Base-by-base conservation (phyloP, 371 early-diverging fungal species). In the Saksenaea vasiformis region DNA sequence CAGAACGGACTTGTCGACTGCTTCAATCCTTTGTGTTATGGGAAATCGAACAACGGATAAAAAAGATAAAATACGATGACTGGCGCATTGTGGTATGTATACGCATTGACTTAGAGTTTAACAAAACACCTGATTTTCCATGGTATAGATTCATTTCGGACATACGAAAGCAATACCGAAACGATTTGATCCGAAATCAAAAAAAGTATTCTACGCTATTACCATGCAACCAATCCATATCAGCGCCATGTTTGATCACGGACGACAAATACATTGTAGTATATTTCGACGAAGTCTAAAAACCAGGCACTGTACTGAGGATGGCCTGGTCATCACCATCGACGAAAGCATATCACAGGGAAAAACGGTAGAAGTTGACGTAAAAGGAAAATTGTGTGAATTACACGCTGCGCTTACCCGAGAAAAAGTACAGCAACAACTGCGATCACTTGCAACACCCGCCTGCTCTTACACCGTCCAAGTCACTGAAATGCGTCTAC, bases 211-310 rank as follows among this genome's bases (percentile, higher is more conserved):
- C 36, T 80, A 74, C 37, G 64, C 66, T 7, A 63, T 80, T 24
- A 26, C 66, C 0, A 80, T 80, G 81, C 68, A 76, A 38, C 81
- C 81, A 37, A 64, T 80, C 31, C 63, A 72, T 26, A 76, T 80
- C 37, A 76, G 74, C 15, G 69, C 78, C 43, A 78, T 78, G 76
- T 80, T 71, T 61, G 81, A 80, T 22, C 81, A 80, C 59, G 56
- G 66, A 37, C 67, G 78, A 44, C 70, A 73, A 27, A 71, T 80
- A n/a, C 78, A 80, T 17, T 78, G 78, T 39, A 67, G 72, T 10
- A 28, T 80, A 22, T 51, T 76, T 15, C 65, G 66, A n/a, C 58
- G 65, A 34, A 65, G 65, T 31, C 1, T 53, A 17, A 13, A 47
- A 35, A 28, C 61, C 55, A 5, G 63, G 57, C 54, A 62, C 31